These are phyloP conservation scores for Serendipita sp. DNA, from an alignment of 768 basidiomycete species.

Conservation along the genomic window DNA sequence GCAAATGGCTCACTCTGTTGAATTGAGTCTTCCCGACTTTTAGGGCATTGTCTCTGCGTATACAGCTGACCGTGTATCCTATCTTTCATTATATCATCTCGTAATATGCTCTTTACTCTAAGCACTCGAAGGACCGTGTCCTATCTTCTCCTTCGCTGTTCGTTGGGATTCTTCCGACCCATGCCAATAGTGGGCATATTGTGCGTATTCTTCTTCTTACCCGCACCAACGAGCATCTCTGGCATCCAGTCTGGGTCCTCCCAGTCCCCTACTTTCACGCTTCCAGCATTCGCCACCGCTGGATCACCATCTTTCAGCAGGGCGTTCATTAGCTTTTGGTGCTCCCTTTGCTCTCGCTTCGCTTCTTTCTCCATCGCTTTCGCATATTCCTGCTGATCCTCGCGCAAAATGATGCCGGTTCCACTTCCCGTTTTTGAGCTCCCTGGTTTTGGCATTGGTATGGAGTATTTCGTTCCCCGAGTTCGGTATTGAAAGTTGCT, in stretches of 20 bases:
- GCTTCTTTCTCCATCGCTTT: slow-evolving; percentile 63
- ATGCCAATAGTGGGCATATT: slow-evolving; percentile 69
- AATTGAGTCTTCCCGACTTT: background rate
- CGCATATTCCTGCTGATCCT: slow-evolving; percentile 82
- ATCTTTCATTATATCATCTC: background rate
- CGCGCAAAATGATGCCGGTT: slow-evolving; percentile 73
- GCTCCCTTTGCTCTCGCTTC: background rate
- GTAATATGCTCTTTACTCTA: background rate
- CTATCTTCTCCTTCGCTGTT: slow-evolving; percentile 33
- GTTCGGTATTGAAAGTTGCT: slow-evolving; percentile 87
- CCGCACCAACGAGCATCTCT: slow-evolving; percentile 51
- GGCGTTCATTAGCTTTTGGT: slow-evolving; percentile 52
- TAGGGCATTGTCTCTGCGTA: background rate
- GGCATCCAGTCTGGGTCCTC: slow-evolving; percentile 94
- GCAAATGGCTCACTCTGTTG: background rate
- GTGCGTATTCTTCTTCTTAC: slow-evolving; percentile 50
- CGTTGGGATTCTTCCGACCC: slow-evolving; percentile 84
- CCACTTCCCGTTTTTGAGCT: slow-evolving; percentile 71
- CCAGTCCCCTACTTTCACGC: slow-evolving; percentile 57
- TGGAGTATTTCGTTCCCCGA: slow-evolving; percentile 83
- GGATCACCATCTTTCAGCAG: slow-evolving; percentile 29
- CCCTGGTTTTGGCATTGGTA: slow-evolving; percentile 81
- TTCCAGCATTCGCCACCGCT: slow-evolving; percentile 21
- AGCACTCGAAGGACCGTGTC: background rate
- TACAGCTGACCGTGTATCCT: background rate